A percentile compares a stretch with the other conserved stretches of the same genome.
phyloP scores from a whole-genome alignment of 2,329 filamentous ascomycete genomes.

The Ascomycota sp. region DNA sequence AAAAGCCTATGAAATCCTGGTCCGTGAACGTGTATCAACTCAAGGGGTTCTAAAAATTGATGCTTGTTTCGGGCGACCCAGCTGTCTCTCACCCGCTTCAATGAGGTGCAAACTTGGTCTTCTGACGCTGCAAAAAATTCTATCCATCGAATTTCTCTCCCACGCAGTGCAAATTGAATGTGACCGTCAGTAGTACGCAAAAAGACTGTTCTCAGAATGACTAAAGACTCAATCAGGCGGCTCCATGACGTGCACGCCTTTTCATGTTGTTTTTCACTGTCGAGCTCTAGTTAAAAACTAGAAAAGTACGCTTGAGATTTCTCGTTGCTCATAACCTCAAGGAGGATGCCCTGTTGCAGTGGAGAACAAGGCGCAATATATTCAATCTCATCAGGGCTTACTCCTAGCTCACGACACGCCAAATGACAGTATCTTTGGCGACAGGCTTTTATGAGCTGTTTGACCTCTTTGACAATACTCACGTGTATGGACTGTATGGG shows the following conservation, averaged over 20 bases:
- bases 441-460: slow-evolving; percentile 42
- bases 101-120: slow-evolving; percentile 13
- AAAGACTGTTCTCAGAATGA: slow-evolving; percentile 57
- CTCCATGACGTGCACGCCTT: slow-evolving; percentile 38
- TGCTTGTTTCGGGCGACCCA: slow-evolving; percentile 36
- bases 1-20: slow-evolving; percentile 20
- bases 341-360: slow-evolving; percentile 72
- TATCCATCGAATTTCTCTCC: slow-evolving; percentile 21
- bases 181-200: slow-evolving; percentile 54
- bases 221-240: slow-evolving; percentile 24
- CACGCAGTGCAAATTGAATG: slow-evolving; percentile 46
- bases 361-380: slow-evolving; percentile 66
- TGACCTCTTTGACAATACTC: slow-evolving; percentile 22
- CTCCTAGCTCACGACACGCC: slow-evolving; percentile 29
- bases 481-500: neutral
- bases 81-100: slow-evolving; percentile 11
- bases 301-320: slow-evolving; percentile 53
- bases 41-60: slow-evolving; percentile 29
- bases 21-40: slow-evolving; percentile 21
- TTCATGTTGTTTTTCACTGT: slow-evolving; percentile 18
- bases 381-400: slow-evolving; percentile 38
- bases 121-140: slow-evolving; percentile 11
- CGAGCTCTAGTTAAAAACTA: slow-evolving; percentile 42
- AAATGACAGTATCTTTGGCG: slow-evolving; percentile 36
- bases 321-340: slow-evolving; percentile 37